Conservation (phyloP, 495 filamentous ascomycete species). For the Neurospora sublineolata region DNA sequence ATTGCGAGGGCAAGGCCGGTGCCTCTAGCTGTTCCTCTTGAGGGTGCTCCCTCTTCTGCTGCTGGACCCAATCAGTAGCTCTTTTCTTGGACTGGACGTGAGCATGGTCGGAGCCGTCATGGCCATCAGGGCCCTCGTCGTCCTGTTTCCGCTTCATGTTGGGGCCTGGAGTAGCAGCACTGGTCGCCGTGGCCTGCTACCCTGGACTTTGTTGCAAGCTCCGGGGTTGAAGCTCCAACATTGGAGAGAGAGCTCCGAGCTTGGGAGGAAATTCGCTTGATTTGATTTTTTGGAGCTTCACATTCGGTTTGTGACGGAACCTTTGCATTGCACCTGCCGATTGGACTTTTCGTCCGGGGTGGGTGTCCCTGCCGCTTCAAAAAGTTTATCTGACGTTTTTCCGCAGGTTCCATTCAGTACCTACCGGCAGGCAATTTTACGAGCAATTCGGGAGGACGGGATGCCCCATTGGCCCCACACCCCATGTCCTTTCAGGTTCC, state of each 20-base stretch:
- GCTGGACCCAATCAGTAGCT: background rate
- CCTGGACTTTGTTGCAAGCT: background rate
- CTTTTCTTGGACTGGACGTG: constrained; percentile 1
- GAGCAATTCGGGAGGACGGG: background rate
- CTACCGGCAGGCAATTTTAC: background rate
- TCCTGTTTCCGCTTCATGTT: constrained; percentile 6
- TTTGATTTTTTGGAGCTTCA: background rate
- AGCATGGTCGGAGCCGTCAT: background rate
- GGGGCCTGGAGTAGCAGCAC: background rate
- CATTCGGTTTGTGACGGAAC: background rate
- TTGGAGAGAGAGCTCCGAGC: background rate
- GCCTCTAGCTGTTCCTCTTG: background rate
- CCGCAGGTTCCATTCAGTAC: background rate
- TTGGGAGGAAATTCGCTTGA: background rate
- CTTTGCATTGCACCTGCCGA: background rate
- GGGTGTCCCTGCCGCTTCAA: background rate
- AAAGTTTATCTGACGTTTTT: background rate
- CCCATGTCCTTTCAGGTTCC: background rate
- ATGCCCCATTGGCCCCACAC: background rate
- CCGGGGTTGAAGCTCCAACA: background rate
- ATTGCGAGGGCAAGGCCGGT: background rate
- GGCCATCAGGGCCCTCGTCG: constrained; percentile 1
- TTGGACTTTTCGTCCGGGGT: background rate
- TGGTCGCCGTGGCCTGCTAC: background rate
- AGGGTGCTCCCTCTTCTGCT: background rate